Evolutionary conservation across 1,139 yeast species (phyloP), one percentile per base, ranked within the genome.

Genomic region (Pichia kudriavzevii): DNA sequence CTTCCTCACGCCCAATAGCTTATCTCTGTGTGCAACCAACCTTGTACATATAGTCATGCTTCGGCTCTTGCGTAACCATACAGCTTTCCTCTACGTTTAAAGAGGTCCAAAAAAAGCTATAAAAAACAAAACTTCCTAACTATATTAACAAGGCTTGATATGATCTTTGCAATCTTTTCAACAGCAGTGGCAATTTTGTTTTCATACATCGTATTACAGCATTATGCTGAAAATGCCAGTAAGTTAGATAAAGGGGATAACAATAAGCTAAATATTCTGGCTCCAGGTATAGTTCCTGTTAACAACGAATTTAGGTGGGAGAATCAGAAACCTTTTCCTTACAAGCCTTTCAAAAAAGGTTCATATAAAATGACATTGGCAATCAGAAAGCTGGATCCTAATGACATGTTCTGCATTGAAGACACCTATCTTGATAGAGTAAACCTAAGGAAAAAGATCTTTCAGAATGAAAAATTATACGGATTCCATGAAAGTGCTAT

Each of bases 341-440:
- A 65, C 54, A 68, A 84, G 35, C 84, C 85, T 3, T 73, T 75
- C 61, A 75, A 74, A 49, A 68, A 72, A 35, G 79, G 78, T 4
- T 65, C 62, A 26, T 79, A 77, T 50, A 72, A 70, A 44, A 59
- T 81, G 58, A 79, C 80, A 4, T 75, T 81, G 83, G 88, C 82
- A 0, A 68, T 81, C 36, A 66, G 65, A 39, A 66, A 63, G 33
- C 56, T 75, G 28, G 68, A 69, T 22, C 66, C 71, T 6, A 68
- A 71, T 35, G 85, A 81, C 36, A 76, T 82, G 78, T 59, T 82
- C 21, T 60, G 75, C 33, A 52, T 83, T n/a, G 94, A 82, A 42
- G 64, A 79, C 32, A 69, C 79, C 0, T 81, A 81, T 49, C 51
- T 62, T 41, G 50, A 60, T 5, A 58, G 65, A 15, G 64, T 78